These are phyloP conservation scores for Aspergillus sp. DNA, from an alignment of 2,329 filamentous ascomycete species.

Conservation along the genomic window DNA sequence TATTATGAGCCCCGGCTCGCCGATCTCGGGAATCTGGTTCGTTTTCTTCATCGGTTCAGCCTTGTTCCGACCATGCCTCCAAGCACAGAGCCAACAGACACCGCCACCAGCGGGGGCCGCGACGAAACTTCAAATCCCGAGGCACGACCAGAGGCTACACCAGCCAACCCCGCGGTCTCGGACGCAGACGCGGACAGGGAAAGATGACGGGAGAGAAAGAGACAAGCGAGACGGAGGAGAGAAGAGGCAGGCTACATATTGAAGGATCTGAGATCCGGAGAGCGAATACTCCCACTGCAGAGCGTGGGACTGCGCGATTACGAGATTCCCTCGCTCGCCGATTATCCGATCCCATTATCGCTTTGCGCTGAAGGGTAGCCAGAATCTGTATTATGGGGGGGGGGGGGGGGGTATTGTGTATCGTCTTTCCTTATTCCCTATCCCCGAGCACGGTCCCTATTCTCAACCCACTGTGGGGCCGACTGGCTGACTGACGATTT, in stretches of 20 bases:
- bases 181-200: conserved; percentile 1
- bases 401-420: not conserved
- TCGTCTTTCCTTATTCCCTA: not conserved
- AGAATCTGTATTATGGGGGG: too few relatives aligned
- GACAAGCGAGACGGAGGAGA: conserved; percentile 1
- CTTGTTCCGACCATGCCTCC: conserved; percentile 5
- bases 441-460: not conserved
- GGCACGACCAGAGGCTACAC: too few relatives aligned
- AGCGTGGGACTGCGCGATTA: not conserved
- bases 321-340: not conserved
- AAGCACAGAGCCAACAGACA: conserved; percentile 8
- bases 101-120: conserved; percentile 5
- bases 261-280: not conserved
- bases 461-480: not conserved
- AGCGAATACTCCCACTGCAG: not conserved
- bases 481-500: not conserved
- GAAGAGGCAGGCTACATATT: not conserved
- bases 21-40: too few relatives aligned
- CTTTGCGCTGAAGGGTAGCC: too few relatives aligned
- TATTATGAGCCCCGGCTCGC: too few relatives aligned
- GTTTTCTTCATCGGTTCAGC: too few relatives aligned
- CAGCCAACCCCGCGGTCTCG: too few relatives aligned
- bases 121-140: conserved; percentile 4
- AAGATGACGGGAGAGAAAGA: conserved; percentile 4
- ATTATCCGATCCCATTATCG: not conserved